phyloP scores from a whole-genome alignment of 2,329 filamentous ascomycete genomes.

The Emmonsiellopsis sp. region DNA sequence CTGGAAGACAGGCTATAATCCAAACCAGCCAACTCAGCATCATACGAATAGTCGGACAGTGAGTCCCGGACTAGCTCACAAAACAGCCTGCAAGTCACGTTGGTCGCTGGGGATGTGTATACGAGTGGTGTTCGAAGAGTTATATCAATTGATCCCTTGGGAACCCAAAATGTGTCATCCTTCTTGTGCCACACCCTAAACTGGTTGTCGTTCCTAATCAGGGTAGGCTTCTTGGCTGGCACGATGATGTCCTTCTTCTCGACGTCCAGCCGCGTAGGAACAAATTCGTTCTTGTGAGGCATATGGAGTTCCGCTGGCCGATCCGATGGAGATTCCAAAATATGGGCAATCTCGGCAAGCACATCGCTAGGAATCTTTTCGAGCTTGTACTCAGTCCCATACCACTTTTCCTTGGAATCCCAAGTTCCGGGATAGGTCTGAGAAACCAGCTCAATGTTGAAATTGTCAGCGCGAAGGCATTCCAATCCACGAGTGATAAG shows the following conservation, averaged over 20 bases:
- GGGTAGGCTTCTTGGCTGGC: conserved; percentile 62
- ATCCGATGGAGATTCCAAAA: conserved; percentile 48
- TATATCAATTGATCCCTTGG: conserved; percentile 79
- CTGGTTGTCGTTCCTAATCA: conserved; percentile 75
- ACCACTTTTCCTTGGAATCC: conserved; percentile 92
- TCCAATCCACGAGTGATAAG: conserved; percentile 65
- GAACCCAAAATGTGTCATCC: conserved; percentile 97
- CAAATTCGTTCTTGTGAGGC: conserved; percentile 90
- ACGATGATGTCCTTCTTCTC: conserved; percentile 85
- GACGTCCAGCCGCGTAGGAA: conserved; percentile 85
- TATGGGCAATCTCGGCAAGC: conserved; percentile 59
- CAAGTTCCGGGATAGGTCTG: conserved; percentile 76
- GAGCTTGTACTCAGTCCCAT: conserved; percentile 84
- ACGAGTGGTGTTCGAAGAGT: conserved; percentile 71
- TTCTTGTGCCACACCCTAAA: conserved; percentile 95
- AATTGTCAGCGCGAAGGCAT: conserved; percentile 76
- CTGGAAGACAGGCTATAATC: conserved; percentile 71
- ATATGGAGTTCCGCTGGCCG: conserved; percentile 68
- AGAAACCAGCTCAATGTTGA: conserved; percentile 73
- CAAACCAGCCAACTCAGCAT: conserved; percentile 85
- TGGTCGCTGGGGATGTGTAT: conserved; percentile 68
- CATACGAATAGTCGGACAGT: conserved; percentile 87
- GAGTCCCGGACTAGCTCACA: conserved; percentile 81
- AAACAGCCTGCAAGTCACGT: conserved; percentile 70
- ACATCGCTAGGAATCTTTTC: conserved; percentile 72